phyloP scores from a whole-genome alignment of 1,284 basidiomycete genomes.

The Melampsora americana region DNA sequence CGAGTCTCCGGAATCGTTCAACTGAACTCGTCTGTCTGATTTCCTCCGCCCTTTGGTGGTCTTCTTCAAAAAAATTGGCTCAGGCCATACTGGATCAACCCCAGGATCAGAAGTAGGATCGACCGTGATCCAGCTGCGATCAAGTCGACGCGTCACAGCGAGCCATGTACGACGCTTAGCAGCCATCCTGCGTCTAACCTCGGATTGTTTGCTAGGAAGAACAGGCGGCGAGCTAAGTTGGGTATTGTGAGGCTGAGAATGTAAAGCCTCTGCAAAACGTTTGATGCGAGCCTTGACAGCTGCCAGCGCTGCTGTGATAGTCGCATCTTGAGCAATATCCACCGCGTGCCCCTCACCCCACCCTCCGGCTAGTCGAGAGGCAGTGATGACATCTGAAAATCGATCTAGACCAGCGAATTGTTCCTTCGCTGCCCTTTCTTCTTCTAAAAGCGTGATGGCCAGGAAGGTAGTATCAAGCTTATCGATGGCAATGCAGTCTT shows the following conservation, averaged over 20 bases:
- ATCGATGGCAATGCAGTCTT: conserved; percentile 19
- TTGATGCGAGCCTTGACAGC: conserved; percentile 1
- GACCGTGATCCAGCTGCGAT: background rate
- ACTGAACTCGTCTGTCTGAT: background rate
- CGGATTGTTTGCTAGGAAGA: conserved; percentile 23
- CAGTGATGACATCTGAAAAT: conserved; percentile 33
- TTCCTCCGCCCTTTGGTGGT: background rate
- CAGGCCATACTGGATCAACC: conserved; percentile 17
- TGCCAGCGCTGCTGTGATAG: conserved; percentile 20
- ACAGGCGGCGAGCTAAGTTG: background rate
- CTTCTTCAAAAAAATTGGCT: conserved; percentile 35
- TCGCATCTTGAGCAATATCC: conserved; percentile 27
- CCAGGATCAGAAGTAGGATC: background rate
- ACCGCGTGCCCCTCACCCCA: conserved; percentile 8
- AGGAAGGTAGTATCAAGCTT: conserved; percentile 10
- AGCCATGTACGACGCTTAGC: conserved; percentile 35
- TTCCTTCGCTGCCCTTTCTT: conserved; percentile 17
- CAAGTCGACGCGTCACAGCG: conserved; percentile 22
- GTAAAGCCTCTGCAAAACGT: background rate
- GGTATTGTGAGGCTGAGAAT: background rate
- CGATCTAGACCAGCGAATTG: conserved; percentile 24
- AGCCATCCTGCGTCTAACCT: conserved; percentile 11
- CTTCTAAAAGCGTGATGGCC: conserved; percentile 21
- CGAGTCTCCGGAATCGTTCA: background rate
- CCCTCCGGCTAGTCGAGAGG: conserved; percentile 16